Evolutionary conservation across 768 basidiomycete genomes (phyloP), one percentile per base, ranked within the genome.

Genomic region (Pleurotus salmoneostramineus): DNA sequence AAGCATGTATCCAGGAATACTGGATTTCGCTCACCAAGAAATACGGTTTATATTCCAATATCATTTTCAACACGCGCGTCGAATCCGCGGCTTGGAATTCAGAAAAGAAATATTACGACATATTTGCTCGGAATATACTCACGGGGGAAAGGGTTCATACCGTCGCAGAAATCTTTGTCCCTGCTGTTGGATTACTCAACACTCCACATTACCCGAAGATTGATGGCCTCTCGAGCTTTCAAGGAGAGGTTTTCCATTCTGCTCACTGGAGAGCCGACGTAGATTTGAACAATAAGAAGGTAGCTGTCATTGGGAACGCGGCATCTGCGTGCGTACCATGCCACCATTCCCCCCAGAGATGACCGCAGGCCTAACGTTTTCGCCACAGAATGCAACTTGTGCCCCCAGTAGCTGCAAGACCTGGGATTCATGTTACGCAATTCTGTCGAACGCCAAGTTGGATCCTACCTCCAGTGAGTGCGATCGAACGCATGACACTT

Each of bases 221-320:
- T 64, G 56, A 71, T 62, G 62, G 73, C 58, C 5, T 77, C 1
- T 68, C 68, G 6, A 58, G 57, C 4, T 85, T 85, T 66, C 69
- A 76, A 52, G 84, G 85, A 1, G 49, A 65, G 4, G 65, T 74
- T 40, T 85, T 83, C 58, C 85, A 86, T 65, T 80, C 82, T 3
- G 78, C 81, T 6, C 60, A 69, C 11, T 87, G 84, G 83, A 64
- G 75, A 33, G 55, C 65, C 1, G 68, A 68, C 6, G 69, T 75
- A 4, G 69, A 76, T 14, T 66, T 85, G 27, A 63, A 64, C 5
- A 72, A 72, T 5, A 84, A 83, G 65, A 70, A 71, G 7, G 76
- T 88, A 4, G 84, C 78, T 1, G 78, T 87, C 4, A 75, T 86
- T 58, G 86, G 84, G 6, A 84, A 83, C 60, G 85, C 81, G 1